phyloP scores from a whole-genome alignment of 2,329 filamentous ascomycete species.

The Talaromyces sp. region DNA sequence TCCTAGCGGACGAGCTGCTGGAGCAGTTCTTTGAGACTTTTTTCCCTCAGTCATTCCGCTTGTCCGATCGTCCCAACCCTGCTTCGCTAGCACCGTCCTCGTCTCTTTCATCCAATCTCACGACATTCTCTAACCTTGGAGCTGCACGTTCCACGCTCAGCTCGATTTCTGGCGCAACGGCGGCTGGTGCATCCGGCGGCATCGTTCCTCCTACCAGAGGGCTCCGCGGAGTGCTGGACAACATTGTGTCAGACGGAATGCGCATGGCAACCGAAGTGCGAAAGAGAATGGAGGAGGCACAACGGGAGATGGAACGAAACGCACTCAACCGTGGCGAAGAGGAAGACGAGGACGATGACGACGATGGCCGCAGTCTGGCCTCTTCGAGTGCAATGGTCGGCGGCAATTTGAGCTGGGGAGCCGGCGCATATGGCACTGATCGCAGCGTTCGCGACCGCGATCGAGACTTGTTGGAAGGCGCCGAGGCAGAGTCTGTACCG shows the following conservation, averaged over 20 bases:
- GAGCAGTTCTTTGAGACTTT: slow-evolving; percentile 97
- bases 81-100: slow-evolving; percentile 39
- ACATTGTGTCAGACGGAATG: slow-evolving; percentile 97
- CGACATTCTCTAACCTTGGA: slow-evolving; percentile 71
- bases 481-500: slow-evolving; percentile 53
- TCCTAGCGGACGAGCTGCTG: slow-evolving; percentile 88
- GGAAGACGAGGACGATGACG: slow-evolving; percentile 65
- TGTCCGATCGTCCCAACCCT: slow-evolving; percentile 59
- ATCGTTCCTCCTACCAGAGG: slow-evolving; percentile 64
- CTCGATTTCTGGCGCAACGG: slow-evolving; percentile 32
- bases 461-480: slow-evolving; percentile 66
- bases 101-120: slow-evolving; percentile 64
- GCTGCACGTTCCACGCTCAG: slow-evolving; percentile 31
- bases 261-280: slow-evolving; percentile 89
- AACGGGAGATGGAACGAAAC: slow-evolving; percentile 82
- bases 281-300: slow-evolving; percentile 90
- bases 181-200: slow-evolving; percentile 51
- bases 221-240: slow-evolving; percentile 86
- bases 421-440: slow-evolving; percentile 48
- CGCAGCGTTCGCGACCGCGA: slow-evolving; percentile 63
- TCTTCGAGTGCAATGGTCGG: slow-evolving; percentile 25
- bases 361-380: slow-evolving; percentile 39
- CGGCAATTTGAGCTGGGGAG: slow-evolving; percentile 32
- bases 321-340: slow-evolving; percentile 64
- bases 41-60: slow-evolving; percentile 87